Base-by-base conservation (phyloP, 345 rosid species). In the Salix caprea region DNA sequence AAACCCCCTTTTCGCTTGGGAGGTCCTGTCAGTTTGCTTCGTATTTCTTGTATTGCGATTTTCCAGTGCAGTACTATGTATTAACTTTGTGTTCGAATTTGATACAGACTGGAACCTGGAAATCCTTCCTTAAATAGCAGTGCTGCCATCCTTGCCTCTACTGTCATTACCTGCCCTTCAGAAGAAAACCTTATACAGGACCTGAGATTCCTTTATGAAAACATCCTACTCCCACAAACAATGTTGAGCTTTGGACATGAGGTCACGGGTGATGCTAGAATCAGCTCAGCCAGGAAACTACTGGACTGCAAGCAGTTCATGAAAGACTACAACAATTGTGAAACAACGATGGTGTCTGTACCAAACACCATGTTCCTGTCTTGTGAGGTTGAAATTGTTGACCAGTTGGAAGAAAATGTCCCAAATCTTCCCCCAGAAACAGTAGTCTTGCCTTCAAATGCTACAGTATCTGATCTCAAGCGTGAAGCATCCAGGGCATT, bases 251-350 rank as follows among this genome's bases (percentile, higher is more conserved):
- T 65, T 39, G 85, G 79, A 74, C 75, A 76, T 62, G 88, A 85
- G 28, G 28, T 73, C 37, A 79, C 76, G 6, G 75, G 77, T 50
- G 79, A 74, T 70, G 71, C 71, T 62, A 77, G 77, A 8, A 70
- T 73, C 32, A 82, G 75, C 40, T 84, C 90, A 58, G 91, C 90
- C 12, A 80, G 77, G 56, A 91, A 84, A 74, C 85, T 91, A n/a
- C 87, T 91, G 7, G 95, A 91, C 77, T 89, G 95, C 90, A 91
- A 91, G 87, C 91, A 89, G 78, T 91, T 91, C 75, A 60, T 89
- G 77, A 91, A 89, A 74, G 87, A 85, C 69, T 91, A 89, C 74
- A 56, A 3, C 28, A 72, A 74, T 40, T 80, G 71, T 30, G 88
- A 83, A 24, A 80, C 61, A 71, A 46, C 48, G 3, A 54, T 73